Evolutionary conservation across 495 filamentous ascomycete genomes (phyloP).

Genomic region (Ramalina intermedia): DNA sequence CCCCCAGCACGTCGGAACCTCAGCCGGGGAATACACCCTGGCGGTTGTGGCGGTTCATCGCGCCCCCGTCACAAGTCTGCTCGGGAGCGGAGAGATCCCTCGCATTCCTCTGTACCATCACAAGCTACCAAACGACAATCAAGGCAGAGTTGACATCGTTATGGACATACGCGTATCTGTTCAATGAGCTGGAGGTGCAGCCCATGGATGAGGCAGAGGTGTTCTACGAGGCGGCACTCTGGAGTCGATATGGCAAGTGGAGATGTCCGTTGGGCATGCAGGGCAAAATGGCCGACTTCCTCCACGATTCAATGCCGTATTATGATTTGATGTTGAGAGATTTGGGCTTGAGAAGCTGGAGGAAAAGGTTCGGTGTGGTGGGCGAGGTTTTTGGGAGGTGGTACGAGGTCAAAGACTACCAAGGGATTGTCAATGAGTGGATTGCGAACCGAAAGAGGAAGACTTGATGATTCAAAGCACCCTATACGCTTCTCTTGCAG

Average conservation of each 20-base stretch:
- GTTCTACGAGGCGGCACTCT: slow-evolving; percentile 43
- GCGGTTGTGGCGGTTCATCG: slow-evolving; percentile 10
- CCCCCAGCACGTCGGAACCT: not conserved
- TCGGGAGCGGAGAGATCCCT: not conserved
- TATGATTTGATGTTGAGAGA: slow-evolving; percentile 56
- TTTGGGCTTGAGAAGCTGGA: slow-evolving; percentile 35
- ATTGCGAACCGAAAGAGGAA: too few relatives aligned
- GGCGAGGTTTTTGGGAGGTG: not conserved
- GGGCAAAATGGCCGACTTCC: slow-evolving; percentile 51
- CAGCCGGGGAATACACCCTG: not conserved
- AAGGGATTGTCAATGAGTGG: too few relatives aligned
- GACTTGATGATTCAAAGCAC: too few relatives aligned
- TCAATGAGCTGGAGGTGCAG: not conserved
- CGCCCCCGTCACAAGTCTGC: slow-evolving; percentile 1
- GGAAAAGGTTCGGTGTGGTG: slow-evolving; percentile 22
- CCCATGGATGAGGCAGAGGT: slow-evolving; percentile 10
- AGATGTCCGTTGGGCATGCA: slow-evolving; percentile 54
- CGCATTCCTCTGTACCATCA: slow-evolving; percentile 7
- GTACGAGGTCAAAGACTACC: too few relatives aligned
- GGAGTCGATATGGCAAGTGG: slow-evolving; percentile 54
- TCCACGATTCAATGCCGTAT: slow-evolving; percentile 65
- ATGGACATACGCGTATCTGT: slow-evolving; percentile 12
- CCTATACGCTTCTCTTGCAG: too few relatives aligned
- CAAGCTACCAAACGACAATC: not conserved
- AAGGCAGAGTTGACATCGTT: slow-evolving; percentile 2